A percentile compares a stretch with the other conserved stretches of the same genome.
Conservation (phyloP, 352 stramenopile species). For the Phytophthora niederhauseri region DNA sequence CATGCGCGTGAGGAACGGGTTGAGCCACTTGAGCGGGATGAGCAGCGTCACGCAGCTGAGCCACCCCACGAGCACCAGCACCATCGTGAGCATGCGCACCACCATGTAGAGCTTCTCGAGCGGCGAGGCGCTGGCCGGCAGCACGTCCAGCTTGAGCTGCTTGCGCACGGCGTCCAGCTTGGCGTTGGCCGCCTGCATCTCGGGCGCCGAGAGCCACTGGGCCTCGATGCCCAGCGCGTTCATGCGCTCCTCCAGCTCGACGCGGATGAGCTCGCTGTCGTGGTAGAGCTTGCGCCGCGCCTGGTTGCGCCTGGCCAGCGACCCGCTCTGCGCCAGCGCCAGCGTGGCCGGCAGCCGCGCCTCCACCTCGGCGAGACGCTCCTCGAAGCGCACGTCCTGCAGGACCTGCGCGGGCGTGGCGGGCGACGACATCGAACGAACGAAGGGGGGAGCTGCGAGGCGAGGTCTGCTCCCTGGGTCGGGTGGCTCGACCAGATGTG, state of each 20-base stretch:
- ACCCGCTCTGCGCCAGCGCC: constrained; percentile 40
- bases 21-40: constrained; percentile 70
- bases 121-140: constrained; percentile 42
- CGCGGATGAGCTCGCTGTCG: constrained; percentile 72
- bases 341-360: constrained; percentile 52
- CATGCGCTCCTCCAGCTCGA: constrained; percentile 82
- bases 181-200: constrained; percentile 56
- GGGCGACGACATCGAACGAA: constrained; percentile 28
- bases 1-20: constrained; percentile 50
- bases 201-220: constrained; percentile 52
- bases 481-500: constrained; percentile 8
- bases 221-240: constrained; percentile 68
- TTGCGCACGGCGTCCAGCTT: constrained; percentile 68
- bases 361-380: constrained; percentile 62
- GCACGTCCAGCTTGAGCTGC: constrained; percentile 69
- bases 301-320: constrained; percentile 81
- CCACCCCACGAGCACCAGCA: constrained; percentile 74
- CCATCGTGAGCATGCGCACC: constrained; percentile 68
- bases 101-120: constrained; percentile 72
- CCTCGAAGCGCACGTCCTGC: constrained; percentile 55
- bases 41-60: constrained; percentile 71
- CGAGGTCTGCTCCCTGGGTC: constrained; percentile 8
- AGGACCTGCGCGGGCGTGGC: constrained; percentile 59
- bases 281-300: constrained; percentile 67
- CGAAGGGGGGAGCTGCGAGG: neutral